These are phyloP conservation scores for Arachis hypogaea DNA, from an alignment of 306 rosid genomes.

Conservation along the genomic window DNA sequence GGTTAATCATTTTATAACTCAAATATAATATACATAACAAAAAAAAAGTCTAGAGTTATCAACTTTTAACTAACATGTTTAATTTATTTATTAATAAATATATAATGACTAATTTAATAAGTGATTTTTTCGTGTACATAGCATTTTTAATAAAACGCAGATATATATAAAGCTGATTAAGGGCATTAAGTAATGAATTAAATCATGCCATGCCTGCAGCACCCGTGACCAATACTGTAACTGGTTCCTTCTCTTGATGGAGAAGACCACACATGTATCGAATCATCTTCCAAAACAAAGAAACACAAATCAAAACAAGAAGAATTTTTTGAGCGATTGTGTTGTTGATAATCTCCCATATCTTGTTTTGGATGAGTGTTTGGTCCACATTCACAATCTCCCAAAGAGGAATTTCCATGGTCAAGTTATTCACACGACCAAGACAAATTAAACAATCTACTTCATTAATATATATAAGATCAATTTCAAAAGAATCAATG, in stretches of 20 bases:
- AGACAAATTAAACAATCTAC: conserved; percentile 27
- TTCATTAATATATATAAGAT: background rate
- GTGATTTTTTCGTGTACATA: too few relatives aligned
- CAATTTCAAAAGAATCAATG: conserved; percentile 34
- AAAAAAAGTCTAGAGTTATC: too few relatives aligned
- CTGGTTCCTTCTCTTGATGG: conserved; percentile 64
- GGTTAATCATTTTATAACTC: too few relatives aligned
- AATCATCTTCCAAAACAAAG: conserved; percentile 72
- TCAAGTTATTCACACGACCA: conserved; percentile 33
- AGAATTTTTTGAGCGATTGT: conserved; percentile 52
- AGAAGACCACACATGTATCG: conserved; percentile 71
- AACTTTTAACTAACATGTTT: too few relatives aligned
- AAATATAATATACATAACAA: too few relatives aligned
- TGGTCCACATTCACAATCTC: conserved; percentile 43
- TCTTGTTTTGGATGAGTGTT: conserved; percentile 50
- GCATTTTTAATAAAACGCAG: too few relatives aligned
- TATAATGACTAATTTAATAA: too few relatives aligned
- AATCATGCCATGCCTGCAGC: conserved; percentile 73
- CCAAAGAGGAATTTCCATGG: conserved; percentile 39
- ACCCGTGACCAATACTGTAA: conserved; percentile 74
- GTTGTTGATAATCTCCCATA: conserved; percentile 35
- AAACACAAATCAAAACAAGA: conserved; percentile 48
- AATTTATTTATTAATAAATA: too few relatives aligned
- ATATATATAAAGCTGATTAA: too few relatives aligned
- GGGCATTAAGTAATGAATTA: too few relatives aligned